Evolutionary conservation across 108 stramenopile species (phyloP), one percentile per base, ranked within the genome.

Genomic region (Aurantiochytrium sp.): DNA sequence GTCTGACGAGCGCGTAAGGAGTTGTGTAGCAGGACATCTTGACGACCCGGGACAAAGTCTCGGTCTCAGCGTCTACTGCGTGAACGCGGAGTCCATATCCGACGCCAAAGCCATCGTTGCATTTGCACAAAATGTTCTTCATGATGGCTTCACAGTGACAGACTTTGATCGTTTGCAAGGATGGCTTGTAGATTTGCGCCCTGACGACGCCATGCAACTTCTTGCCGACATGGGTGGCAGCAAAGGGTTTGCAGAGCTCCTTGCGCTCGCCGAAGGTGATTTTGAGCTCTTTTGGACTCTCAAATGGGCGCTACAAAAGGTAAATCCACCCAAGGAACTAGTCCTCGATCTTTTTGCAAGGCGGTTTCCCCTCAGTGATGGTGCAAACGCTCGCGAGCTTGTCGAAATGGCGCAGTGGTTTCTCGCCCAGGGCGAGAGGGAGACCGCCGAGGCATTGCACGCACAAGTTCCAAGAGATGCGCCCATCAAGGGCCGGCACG

Each of bases 111-210:
- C 8, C 10, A 14, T 69, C 4, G 25, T 69, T 6, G 3, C 14
- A 4, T 10, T 8, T 12, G 35, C 42, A 4, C 64, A 69, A 8
- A 12, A 69, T 8, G 42, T 23, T 69, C 18, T 69, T 8, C 42
- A 42, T 18, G 64, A 6, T 14, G 64, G 64, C 64, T 35, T 83
- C 18, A 25, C 76, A 25, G 76, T 83, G 10, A 53, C 76, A 12
- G 76, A 83, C 51, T 83, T 83, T 53, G 76, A 83, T 28, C 49
- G 76, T 25, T 18, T 83, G 6, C 76, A 53, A 83, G 76, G 76
- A 6, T 83, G 76, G 76, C 45, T 83, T 23, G 6, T 83, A 6
- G 76, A 23, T 42, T 10, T 69, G 18, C 14, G 51, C 6, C 45
- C 14, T 6, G 51, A 83, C 51, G 51, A 25, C 6, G 16, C 5